Evolutionary conservation across 2,329 filamentous ascomycete species (phyloP).

Genomic region (Pestalotiopsis sp.): DNA sequence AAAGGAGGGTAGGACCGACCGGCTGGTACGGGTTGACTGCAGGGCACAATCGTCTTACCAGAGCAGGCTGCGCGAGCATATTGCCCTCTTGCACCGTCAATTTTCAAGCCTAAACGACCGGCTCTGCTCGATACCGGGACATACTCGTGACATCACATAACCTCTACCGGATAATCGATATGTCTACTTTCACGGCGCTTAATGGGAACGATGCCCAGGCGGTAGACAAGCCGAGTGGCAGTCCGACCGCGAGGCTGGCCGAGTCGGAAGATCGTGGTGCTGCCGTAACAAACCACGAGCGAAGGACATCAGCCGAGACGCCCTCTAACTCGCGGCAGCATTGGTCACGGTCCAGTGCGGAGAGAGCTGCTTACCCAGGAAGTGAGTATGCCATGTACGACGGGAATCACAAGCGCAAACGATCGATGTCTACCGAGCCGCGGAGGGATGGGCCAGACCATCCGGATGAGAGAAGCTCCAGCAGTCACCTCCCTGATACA

Average conservation of each 20-base stretch:
- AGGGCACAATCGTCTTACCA: constrained; percentile 10
- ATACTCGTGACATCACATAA: not conserved
- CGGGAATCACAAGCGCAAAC: constrained; percentile 66
- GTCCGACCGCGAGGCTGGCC: constrained; percentile 27
- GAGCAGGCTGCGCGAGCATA: not conserved
- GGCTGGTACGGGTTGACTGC: not conserved
- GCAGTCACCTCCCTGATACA: constrained; percentile 39
- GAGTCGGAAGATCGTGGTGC: constrained; percentile 29
- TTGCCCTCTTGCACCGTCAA: not conserved
- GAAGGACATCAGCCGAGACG: constrained; percentile 25
- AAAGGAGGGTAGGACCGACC: not conserved
- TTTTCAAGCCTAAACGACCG: not conserved
- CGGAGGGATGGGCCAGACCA: constrained; percentile 36
- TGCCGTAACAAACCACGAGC: constrained; percentile 27
- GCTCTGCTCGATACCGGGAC: not conserved
- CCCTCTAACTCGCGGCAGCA: constrained; percentile 38
- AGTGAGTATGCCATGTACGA: constrained; percentile 42
- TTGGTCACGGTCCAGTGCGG: constrained; percentile 43
- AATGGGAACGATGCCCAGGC: constrained; percentile 34
- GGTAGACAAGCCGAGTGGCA: constrained; percentile 24
- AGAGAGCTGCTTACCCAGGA: constrained; percentile 44
- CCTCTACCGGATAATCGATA: constrained; percentile 13
- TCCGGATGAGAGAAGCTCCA: constrained; percentile 36
- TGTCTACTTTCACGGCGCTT: constrained; percentile 36
- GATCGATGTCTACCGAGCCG: constrained; percentile 64